Evolutionary conservation across 73 alveolate species (phyloP).

Genomic region (Tetrahymena thermophila): DNA sequence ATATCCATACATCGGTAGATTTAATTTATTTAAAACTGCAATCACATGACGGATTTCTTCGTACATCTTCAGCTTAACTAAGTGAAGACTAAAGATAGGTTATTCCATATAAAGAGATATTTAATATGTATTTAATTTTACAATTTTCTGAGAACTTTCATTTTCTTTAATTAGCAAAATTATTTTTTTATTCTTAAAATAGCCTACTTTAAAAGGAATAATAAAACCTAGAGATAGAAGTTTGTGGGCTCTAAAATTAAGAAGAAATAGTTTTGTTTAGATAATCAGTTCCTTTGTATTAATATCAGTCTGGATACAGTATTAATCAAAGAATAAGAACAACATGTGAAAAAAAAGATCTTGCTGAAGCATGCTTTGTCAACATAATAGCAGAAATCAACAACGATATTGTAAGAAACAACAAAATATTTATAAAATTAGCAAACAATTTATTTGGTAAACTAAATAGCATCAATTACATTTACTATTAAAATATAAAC

Average conservation of each 20-base stretch:
- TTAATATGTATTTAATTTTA: neutral
- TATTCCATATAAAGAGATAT: neutral
- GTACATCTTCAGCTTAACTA: neutral
- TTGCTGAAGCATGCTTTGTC: neutral
- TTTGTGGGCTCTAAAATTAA: neutral
- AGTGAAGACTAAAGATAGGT: neutral
- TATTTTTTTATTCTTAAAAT: neutral
- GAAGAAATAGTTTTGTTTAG: neutral
- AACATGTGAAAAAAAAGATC: neutral
- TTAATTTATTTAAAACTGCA: neutral
- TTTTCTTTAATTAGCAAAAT: neutral
- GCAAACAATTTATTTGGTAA: neutral
- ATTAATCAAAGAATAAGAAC: neutral
- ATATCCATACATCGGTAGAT: neutral
- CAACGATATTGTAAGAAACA: neutral
- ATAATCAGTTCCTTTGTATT: neutral
- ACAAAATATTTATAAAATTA: neutral
- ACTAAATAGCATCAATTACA: neutral
- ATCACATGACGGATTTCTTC: neutral
- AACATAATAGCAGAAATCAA: neutral
- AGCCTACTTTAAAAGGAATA: neutral
- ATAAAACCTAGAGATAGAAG: neutral
- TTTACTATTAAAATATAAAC: no score
- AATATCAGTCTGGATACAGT: neutral
- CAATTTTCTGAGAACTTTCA: no score